phyloP scores from a whole-genome alignment of 2,329 filamentous ascomycete genomes.

The Annulohypoxylon truncatum region DNA sequence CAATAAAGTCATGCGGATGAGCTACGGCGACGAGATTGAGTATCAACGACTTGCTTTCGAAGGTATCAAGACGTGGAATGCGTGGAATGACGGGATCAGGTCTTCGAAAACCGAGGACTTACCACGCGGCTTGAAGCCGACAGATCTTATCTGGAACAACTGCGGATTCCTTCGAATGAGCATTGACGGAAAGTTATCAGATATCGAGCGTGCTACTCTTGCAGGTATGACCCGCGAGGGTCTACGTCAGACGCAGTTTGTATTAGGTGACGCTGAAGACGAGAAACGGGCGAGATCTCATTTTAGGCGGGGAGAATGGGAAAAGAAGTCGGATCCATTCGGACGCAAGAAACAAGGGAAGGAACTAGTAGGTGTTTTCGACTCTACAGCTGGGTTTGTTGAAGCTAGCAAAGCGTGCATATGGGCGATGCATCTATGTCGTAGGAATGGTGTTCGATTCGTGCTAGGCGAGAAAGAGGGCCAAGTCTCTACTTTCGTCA shows the following conservation, averaged over 20 bases:
- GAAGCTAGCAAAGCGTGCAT: constrained; percentile 59
- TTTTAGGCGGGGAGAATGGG: constrained; percentile 38
- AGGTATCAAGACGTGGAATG: constrained; percentile 54
- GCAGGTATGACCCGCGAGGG: constrained; percentile 53
- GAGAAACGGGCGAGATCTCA: constrained; percentile 45
- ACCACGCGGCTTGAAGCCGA: constrained; percentile 51
- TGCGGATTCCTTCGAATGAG: constrained; percentile 39
- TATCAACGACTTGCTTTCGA: constrained; percentile 59
- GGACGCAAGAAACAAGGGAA: constrained; percentile 39
- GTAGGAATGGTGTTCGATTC: constrained; percentile 56
- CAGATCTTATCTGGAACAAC: constrained; percentile 28
- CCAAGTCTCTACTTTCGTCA: constrained; percentile 47
- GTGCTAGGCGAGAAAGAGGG: constrained; percentile 50
- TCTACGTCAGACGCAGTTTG: constrained; percentile 51
- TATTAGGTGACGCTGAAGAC: constrained; percentile 47
- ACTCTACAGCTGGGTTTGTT: constrained; percentile 57
- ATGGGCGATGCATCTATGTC: constrained; percentile 50
- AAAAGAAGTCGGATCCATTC: constrained; percentile 51
- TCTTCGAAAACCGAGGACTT: constrained; percentile 42
- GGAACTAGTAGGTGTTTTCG: constrained; percentile 53
- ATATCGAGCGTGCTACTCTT: constrained; percentile 54
- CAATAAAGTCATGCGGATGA: constrained; percentile 57
- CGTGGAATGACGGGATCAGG: constrained; percentile 56
- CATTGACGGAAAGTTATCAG: constrained; percentile 44
- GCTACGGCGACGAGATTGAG: constrained; percentile 55